These are phyloP conservation scores for Cercospora canescens DNA, from an alignment of 2,329 filamentous ascomycete species.

Conservation along the genomic window DNA sequence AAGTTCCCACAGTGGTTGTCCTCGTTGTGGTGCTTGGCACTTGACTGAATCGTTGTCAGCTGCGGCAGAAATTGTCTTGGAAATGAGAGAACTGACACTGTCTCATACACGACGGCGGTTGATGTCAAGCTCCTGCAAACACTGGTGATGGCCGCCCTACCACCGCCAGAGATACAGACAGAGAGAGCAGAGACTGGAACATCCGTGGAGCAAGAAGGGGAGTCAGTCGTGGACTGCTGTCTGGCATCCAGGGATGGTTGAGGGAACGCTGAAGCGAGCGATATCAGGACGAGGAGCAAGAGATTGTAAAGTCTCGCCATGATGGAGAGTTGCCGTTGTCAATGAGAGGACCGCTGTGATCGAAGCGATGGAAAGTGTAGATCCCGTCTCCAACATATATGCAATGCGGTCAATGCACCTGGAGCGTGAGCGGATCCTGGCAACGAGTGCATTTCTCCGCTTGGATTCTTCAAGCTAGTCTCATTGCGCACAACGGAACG, in stretches of 20 bases:
- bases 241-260: background rate
- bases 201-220: background rate
- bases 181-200: background rate
- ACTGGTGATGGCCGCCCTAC: background rate
- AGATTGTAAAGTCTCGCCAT: background rate
- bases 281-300: background rate
- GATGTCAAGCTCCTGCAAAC: constrained; percentile 4
- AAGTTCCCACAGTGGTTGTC: background rate
- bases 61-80: background rate
- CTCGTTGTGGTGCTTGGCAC: background rate
- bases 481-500: background rate
- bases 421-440: background rate
- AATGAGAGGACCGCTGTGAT: background rate
- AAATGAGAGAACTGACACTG: background rate
- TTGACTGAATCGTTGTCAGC: background rate
- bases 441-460: background rate
- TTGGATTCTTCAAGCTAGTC: background rate
- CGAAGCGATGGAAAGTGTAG: background rate
- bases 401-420: background rate
- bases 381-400: background rate
- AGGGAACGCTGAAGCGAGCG: constrained; percentile 1
- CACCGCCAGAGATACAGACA: constrained; percentile 1
- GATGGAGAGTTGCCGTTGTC: background rate
- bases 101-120: background rate
- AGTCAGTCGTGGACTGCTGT: background rate